Percentiles rank a stretch among this genome's conserved stretches.
Conservation (phyloP, 2,329 filamentous ascomycete genomes). For the Pyrenophora tritici-repentis region DNA sequence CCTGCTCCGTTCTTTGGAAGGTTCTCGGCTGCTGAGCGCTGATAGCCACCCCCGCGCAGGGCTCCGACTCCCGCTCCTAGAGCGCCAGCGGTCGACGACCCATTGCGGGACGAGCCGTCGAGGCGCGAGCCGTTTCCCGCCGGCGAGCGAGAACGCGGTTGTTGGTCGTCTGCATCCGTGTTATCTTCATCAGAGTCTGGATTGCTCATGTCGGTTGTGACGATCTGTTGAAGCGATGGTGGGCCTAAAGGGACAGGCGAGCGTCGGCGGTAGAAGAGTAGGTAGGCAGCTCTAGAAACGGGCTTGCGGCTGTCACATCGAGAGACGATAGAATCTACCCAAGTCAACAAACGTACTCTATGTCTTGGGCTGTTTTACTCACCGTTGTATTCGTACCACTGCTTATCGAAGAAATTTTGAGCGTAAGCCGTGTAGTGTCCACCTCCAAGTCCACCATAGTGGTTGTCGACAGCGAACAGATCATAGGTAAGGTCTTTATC, state of each 20-base stretch:
- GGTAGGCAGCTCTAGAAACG: conserved; percentile 79
- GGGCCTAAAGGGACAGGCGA: conserved; percentile 79
- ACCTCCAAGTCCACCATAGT: conserved; percentile 89
- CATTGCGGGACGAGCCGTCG: conserved; percentile 85
- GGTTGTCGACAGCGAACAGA: conserved; percentile 92
- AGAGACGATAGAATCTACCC: conserved; percentile 73
- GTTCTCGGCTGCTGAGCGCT: conserved; percentile 39
- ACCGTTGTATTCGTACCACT: conserved; percentile 99
- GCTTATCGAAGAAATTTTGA: conserved; percentile 84
- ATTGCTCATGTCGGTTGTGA: conserved; percentile 59
- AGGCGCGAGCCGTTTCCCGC: conserved; percentile 86
- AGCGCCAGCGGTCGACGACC: conserved; percentile 89
- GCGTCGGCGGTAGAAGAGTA: conserved; percentile 93
- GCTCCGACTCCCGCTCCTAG: conserved; percentile 66
- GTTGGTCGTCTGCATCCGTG: conserved; percentile 46
- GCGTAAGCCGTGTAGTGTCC: conserved; percentile 96
- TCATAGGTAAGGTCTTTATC: conserved; percentile 87
- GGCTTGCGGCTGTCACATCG: conserved; percentile 63
- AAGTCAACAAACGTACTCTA: neutral
- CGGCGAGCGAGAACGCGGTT: conserved; percentile 50
- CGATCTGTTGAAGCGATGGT: conserved; percentile 71
- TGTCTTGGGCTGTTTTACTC: conserved; percentile 21
- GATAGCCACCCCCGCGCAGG: conserved; percentile 46
- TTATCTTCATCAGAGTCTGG: conserved; percentile 48
- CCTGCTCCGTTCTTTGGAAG: conserved; percentile 42